A percentile compares a stretch with the other conserved stretches of the same genome.
These are phyloP conservation scores for Oenanthe javanica DNA, from an alignment of 140 eudicot species.

Conservation along the genomic window DNA sequence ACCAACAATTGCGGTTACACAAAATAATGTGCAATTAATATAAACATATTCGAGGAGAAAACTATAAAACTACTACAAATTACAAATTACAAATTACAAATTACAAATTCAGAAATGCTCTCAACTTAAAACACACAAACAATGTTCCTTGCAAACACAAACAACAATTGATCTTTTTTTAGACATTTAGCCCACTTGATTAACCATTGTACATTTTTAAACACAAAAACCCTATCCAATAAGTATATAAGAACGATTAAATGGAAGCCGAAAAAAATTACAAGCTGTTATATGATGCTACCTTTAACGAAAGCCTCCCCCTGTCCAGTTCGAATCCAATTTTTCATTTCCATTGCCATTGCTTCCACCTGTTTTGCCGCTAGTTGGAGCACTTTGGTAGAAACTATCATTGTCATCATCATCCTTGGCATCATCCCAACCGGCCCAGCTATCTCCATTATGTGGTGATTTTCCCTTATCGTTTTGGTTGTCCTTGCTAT, in stretches of 20 bases:
- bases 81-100: too few species aligned
- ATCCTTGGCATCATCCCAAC: too few species aligned
- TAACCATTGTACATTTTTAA: constrained; percentile 8
- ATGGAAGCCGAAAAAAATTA: not conserved
- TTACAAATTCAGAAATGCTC: not conserved
- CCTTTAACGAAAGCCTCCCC: constrained; percentile 76
- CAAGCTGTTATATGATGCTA: constrained; percentile 1
- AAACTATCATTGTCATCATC: constrained; percentile 48
- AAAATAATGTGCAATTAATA: not conserved
- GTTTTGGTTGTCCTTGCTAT: constrained; percentile 40
- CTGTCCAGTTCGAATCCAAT: constrained; percentile 72
- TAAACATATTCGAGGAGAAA: not conserved
- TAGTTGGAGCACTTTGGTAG: constrained; percentile 39
- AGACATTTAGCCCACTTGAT: not conserved
- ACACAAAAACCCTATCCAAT: constrained; percentile 16
- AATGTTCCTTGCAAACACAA: not conserved
- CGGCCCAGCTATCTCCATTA: constrained; percentile 77
- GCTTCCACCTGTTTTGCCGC: constrained; percentile 29
- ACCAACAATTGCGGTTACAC: not conserved
- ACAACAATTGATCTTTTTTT: not conserved
- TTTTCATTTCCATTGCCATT: constrained; percentile 24
- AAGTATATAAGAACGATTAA: not conserved
- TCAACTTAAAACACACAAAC: not conserved
- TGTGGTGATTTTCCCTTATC: constrained; percentile 33
- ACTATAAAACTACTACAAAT: not conserved